Percentiles rank a stretch among this genome's conserved stretches.
Conservation (phyloP, 257 asterid genomes). For the Penstemon newberryi region DNA sequence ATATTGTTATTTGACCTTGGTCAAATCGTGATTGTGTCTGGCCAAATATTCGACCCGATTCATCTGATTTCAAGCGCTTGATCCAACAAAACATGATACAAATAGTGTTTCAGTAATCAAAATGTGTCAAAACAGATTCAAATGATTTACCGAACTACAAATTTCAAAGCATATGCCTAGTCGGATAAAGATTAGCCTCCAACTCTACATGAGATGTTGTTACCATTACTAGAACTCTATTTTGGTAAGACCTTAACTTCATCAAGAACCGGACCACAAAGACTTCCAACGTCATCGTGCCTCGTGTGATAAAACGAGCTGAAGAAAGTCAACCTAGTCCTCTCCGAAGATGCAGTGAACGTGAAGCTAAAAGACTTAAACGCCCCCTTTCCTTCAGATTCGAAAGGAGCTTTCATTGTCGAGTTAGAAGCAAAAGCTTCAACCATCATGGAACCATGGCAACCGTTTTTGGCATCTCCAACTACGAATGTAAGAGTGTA, state of each 20-base stretch:
- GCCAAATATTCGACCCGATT: too few species aligned
- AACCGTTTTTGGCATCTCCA: constrained; percentile 77
- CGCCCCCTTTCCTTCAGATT: constrained; percentile 60
- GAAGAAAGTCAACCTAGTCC: constrained; percentile 78
- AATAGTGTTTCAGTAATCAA: too few species aligned
- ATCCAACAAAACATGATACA: too few species aligned
- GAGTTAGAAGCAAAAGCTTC: constrained; percentile 73
- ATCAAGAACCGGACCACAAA: constrained; percentile 89
- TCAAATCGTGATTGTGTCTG: too few species aligned
- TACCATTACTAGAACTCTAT: neutral
- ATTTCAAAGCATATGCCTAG: too few species aligned
- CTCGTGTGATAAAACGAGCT: constrained; percentile 82
- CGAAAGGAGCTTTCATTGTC: constrained; percentile 55
- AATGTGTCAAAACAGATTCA: too few species aligned
- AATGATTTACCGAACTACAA: too few species aligned
- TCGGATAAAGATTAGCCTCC: neutral
- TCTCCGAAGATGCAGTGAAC: constrained; percentile 52
- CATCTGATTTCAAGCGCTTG: too few species aligned
- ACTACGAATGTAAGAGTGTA: constrained; percentile 51
- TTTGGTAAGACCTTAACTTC: constrained; percentile 52
- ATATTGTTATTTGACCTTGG: too few species aligned
- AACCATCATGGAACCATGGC: constrained; percentile 83
- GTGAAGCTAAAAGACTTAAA: constrained; percentile 47
- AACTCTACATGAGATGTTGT: too few species aligned
- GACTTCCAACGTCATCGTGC: constrained; percentile 54